Percentiles rank a stretch among this genome's conserved stretches.
These are phyloP conservation scores for Sugiyamaella qingdaonensis DNA, from an alignment of 805 yeast species.

Conservation along the genomic window DNA sequence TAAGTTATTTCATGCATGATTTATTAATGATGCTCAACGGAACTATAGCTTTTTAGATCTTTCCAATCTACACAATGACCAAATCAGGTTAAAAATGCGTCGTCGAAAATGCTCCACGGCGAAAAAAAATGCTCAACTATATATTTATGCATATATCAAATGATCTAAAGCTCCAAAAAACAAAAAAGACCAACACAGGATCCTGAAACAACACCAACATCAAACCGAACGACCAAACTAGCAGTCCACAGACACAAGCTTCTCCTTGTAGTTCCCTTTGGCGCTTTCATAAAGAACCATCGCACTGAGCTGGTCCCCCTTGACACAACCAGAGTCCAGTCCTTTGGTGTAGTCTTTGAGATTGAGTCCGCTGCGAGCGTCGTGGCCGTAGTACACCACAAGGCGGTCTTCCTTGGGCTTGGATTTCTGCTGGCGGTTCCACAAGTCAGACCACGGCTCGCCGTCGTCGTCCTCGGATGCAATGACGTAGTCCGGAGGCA, in stretches of 20 bases:
- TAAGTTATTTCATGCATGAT: too few relatives aligned
- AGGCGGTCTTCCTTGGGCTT: constrained; percentile 27
- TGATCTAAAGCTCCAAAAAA: neutral
- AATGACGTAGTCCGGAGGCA: constrained; percentile 57
- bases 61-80: too few relatives aligned
- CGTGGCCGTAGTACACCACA: constrained; percentile 80
- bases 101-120: too few relatives aligned
- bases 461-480: constrained; percentile 48
- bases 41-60: too few relatives aligned
- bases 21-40: too few relatives aligned
- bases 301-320: constrained; percentile 67
- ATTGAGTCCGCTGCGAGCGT: constrained; percentile 72
- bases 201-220: neutral
- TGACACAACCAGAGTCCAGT: constrained; percentile 76
- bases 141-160: neutral
- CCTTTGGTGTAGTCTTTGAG: constrained; percentile 67
- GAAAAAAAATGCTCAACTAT: neutral
- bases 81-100: too few relatives aligned
- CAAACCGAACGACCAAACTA: neutral
- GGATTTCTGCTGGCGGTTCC: constrained; percentile 43
- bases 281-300: constrained; percentile 40
- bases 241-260: constrained; percentile 30
- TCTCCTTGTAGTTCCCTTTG: constrained; percentile 26
- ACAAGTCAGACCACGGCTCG: constrained; percentile 56
- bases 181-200: neutral